Conservation (phyloP, 768 basidiomycete genomes). For the Russula sp. region DNA sequence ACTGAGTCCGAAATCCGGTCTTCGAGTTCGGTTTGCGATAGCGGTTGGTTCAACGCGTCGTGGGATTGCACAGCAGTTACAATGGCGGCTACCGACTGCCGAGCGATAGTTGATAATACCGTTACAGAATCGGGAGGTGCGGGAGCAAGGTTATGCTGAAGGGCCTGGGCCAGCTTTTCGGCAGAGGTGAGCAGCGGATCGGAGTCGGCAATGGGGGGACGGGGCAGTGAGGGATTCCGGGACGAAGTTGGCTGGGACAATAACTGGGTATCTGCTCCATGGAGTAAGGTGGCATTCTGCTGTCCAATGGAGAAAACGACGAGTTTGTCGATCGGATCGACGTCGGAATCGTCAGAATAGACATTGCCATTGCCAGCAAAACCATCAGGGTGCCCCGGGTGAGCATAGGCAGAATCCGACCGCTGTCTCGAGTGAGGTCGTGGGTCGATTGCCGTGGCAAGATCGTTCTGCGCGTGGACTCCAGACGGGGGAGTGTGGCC, state of each 20-base stretch:
- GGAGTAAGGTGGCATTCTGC: neutral
- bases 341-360: conserved; percentile 76
- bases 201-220: neutral
- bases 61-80: conserved; percentile 51
- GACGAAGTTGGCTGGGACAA: neutral
- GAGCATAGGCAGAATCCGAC: conserved; percentile 33
- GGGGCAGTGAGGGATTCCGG: neutral
- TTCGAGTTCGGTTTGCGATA: conserved; percentile 56
- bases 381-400: conserved; percentile 30
- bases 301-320: conserved; percentile 19
- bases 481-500: conserved; percentile 2
- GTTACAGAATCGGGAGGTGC: conserved; percentile 52
- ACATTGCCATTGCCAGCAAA: conserved; percentile 49
- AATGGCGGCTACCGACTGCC: conserved; percentile 56
- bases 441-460: neutral
- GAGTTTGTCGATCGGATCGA: conserved; percentile 44
- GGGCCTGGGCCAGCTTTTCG: conserved; percentile 58
- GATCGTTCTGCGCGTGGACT: neutral
- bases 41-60: conserved; percentile 41
- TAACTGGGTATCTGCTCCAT: conserved; percentile 2
- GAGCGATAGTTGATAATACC: conserved; percentile 54
- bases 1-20: conserved; percentile 57
- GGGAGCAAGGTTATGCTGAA: conserved; percentile 56
- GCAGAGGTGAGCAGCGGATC: conserved; percentile 52
- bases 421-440: conserved; percentile 26